Evolutionary conservation across 2,329 filamentous ascomycete genomes (phyloP), one percentile per base, ranked within the genome.

Genomic region (Paramyrothecium sp.): DNA sequence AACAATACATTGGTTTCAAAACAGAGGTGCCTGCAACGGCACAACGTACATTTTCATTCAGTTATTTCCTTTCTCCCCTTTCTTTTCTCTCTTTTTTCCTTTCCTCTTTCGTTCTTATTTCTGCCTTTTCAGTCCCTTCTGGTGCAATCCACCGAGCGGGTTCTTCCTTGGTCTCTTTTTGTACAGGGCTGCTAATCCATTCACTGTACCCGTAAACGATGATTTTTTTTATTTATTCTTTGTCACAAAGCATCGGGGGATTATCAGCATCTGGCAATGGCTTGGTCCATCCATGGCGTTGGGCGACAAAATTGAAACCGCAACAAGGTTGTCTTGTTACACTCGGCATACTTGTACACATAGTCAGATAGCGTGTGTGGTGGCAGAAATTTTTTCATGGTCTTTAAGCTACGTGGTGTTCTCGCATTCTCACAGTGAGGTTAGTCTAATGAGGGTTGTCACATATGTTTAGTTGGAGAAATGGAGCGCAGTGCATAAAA

Each of bases 31-130:
- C n/a, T 49, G n/a, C n/a, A 8, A 11, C n/a, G 11, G 17, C 46
- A 66, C 58, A 61, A 53, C 46, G 34, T 54, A 50, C 26, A 49
- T 55, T 55, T 47, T 51, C n/a, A n/a, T n/a, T n/a, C n/a, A n/a
- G n/a, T n/a, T n/a, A n/a, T n/a, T n/a, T n/a, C n/a, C n/a, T n/a
- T n/a, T n/a, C n/a, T n/a, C n/a, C n/a, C n/a, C n/a, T n/a, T n/a
- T n/a, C n/a, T n/a, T n/a, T n/a, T n/a, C n/a, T n/a, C n/a, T 44
- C 54, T 50, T 41, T 48, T 49, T 56, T 34, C 20, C 44, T 46
- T 22, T 55, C 38, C 53, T 26, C 26, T 5, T 17, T 48, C 53
- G 33, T 21, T 34, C 51, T 20, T 30, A 38, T 30, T 56, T 54
- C 21, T 22, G 49, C 13, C 52, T 56, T 55, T 51, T 44, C 53